These are phyloP conservation scores for Oryza officinalis DNA, from an alignment of 176 grass and related monocot species.

Conservation along the genomic window DNA sequence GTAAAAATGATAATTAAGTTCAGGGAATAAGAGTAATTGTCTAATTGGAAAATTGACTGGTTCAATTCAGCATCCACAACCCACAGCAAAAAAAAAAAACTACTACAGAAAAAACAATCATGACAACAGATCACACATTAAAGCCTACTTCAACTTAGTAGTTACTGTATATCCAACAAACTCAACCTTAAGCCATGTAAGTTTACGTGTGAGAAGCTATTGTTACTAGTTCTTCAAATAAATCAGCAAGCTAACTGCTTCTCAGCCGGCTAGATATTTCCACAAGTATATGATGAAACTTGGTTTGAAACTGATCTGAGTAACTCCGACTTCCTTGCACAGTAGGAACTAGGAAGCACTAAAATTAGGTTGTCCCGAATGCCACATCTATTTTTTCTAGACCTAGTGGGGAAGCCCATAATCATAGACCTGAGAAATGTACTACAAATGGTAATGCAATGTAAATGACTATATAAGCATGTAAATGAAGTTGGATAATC, in stretches of 20 bases:
- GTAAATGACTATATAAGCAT: conserved; percentile 16
- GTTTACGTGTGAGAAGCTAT: conserved; percentile 6
- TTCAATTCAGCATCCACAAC: conserved; percentile 8
- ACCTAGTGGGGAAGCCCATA: conserved; percentile 11
- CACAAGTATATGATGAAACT: background rate
- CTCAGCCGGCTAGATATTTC: background rate
- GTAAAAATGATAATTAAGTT: conserved; percentile 14
- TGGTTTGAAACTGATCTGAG: conserved; percentile 1
- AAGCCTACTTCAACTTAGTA: conserved; percentile 9
- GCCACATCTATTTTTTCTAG: background rate
- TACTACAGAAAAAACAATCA: conserved; percentile 2
- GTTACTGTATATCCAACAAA: background rate
- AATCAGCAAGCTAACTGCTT: background rate
- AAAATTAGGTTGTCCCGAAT: background rate
- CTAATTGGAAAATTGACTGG: background rate
- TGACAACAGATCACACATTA: background rate
- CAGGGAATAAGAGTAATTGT: background rate
- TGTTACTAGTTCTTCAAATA: conserved; percentile 17
- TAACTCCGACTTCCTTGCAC: background rate
- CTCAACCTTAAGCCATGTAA: background rate
- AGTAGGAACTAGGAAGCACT: background rate
- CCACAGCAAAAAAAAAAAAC: background rate
- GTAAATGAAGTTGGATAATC: background rate
- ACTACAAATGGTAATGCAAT: background rate
- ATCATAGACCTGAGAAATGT: background rate